These are phyloP conservation scores for Beauveria australis DNA, from an alignment of 2,329 filamentous ascomycete species.

Conservation along the genomic window DNA sequence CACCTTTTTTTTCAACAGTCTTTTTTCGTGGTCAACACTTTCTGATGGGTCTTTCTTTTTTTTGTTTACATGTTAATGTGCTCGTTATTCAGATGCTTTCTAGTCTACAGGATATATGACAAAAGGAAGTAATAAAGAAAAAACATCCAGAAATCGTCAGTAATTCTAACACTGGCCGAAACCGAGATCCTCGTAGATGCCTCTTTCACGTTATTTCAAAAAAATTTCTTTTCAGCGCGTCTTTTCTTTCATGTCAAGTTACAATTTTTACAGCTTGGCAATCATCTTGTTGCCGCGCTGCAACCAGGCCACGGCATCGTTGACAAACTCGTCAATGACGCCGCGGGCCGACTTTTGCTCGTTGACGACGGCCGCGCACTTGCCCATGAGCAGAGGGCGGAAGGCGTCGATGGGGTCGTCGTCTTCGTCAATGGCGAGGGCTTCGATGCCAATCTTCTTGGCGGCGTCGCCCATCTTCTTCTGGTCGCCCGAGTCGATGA, in stretches of 20 bases:
- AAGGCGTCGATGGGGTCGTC: slow-evolving; percentile 90
- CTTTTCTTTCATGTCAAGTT: background rate
- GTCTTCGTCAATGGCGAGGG: slow-evolving; percentile 60
- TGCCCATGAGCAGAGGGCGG: slow-evolving; percentile 90
- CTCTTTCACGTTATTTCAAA: slow-evolving; percentile 2
- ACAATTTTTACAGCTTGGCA: slow-evolving; percentile 57
- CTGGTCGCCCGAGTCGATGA: slow-evolving; percentile 52
- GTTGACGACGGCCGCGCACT: slow-evolving; percentile 87
- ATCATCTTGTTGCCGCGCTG: slow-evolving; percentile 60
- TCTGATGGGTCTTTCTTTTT: background rate
- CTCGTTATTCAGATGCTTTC: slow-evolving; percentile 13
- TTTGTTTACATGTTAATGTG: background rate
- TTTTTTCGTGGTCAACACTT: background rate
- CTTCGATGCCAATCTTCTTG: slow-evolving; percentile 49
- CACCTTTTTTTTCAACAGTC: background rate
- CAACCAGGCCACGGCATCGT: slow-evolving; percentile 66
- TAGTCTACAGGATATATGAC: slow-evolving; percentile 18
- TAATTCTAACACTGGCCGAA: background rate
- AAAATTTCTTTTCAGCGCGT: background rate
- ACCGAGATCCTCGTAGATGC: background rate
- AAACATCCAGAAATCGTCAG: slow-evolving; percentile 17
- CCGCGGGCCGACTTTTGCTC: slow-evolving; percentile 86
- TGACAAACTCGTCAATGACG: slow-evolving; percentile 90
- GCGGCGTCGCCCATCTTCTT: slow-evolving; percentile 47
- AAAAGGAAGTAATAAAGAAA: slow-evolving; percentile 10